phyloP scores from a whole-genome alignment of 305 asterid genomes.

The Petunia hybrid region DNA sequence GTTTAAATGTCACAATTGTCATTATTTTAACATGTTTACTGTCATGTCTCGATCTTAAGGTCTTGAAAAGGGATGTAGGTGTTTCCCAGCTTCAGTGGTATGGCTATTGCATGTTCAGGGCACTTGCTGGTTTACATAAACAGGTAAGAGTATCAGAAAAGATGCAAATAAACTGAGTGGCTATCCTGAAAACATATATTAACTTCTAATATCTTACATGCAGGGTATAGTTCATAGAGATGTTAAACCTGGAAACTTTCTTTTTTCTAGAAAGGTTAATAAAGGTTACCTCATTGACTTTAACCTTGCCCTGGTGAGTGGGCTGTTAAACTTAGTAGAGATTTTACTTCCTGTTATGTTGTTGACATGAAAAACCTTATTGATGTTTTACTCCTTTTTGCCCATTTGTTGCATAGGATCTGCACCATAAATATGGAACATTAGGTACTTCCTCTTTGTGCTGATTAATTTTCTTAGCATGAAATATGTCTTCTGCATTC shows the following conservation, averaged over 20 bases:
- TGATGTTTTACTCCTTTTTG: constrained; percentile 28
- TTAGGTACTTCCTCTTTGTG: constrained; percentile 58
- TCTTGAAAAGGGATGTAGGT: constrained; percentile 72
- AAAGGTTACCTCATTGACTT: constrained; percentile 94
- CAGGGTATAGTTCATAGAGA: constrained; percentile 97
- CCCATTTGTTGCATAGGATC: constrained; percentile 62
- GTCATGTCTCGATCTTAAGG: constrained; percentile 47
- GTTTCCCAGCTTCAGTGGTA: constrained; percentile 80
- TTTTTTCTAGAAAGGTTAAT: constrained; percentile 75
- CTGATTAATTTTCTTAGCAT: not conserved
- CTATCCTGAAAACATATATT: constrained; percentile 30
- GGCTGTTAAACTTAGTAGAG: constrained; percentile 17
- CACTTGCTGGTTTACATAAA: constrained; percentile 90
- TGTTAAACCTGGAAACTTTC: constrained; percentile 97
- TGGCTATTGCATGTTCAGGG: constrained; percentile 87
- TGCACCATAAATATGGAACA: constrained; percentile 58
- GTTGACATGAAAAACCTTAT: constrained; percentile 34
- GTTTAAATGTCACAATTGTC: not conserved
- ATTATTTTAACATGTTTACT: constrained; percentile 7
- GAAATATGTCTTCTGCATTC: constrained; percentile 14
- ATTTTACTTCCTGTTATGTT: constrained; percentile 28
- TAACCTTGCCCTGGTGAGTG: constrained; percentile 92
- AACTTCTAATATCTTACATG: constrained; percentile 37
- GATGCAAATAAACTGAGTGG: constrained; percentile 35
- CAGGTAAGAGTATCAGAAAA: constrained; percentile 60